A percentile compares a stretch with the other conserved stretches of the same genome.
Evolutionary conservation across 2,329 filamentous ascomycete genomes (phyloP).

Genomic region (Colletotrichum sp.): DNA sequence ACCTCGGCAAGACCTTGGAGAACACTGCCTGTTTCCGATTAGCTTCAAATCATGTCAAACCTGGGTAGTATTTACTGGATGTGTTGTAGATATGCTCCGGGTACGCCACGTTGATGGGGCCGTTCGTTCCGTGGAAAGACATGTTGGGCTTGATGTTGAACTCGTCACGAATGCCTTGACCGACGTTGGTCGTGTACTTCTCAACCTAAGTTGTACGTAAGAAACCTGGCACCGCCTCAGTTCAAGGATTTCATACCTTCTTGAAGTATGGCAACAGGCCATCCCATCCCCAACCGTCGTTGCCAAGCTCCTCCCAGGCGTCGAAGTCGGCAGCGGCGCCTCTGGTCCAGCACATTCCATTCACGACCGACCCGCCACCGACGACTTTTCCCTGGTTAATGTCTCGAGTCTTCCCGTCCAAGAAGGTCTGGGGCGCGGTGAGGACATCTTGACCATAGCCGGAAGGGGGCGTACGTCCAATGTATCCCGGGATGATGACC

Average conservation of each 20-base stretch:
- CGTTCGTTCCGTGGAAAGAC: conserved; percentile 35
- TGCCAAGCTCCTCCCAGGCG: conserved; percentile 46
- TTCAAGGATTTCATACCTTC: conserved; percentile 36
- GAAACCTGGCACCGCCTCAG: neutral
- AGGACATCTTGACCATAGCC: conserved; percentile 33
- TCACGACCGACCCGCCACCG: conserved; percentile 44
- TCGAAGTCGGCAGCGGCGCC: conserved; percentile 45
- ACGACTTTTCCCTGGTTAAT: conserved; percentile 42
- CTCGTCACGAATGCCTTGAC: conserved; percentile 23
- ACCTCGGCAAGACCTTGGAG: conserved; percentile 40
- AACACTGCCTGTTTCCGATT: conserved; percentile 34
- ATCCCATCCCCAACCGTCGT: conserved; percentile 46
- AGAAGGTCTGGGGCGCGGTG: conserved; percentile 33
- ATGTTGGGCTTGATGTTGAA: conserved; percentile 30
- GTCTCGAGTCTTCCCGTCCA: conserved; percentile 36
- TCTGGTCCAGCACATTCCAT: conserved; percentile 46
- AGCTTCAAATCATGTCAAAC: neutral
- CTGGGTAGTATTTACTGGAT: conserved; percentile 32
- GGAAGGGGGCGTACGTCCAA: conserved; percentile 16
- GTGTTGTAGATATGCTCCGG: conserved; percentile 43
- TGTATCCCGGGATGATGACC: conserved; percentile 22
- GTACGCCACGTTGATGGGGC: conserved; percentile 42
- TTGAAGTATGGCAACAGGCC: conserved; percentile 53
- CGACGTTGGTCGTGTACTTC: conserved; percentile 33
- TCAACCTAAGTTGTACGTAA: conserved; percentile 34